Base-by-base conservation (phyloP, 345 rosid genomes). In the Microthlaspi erraticum region DNA sequence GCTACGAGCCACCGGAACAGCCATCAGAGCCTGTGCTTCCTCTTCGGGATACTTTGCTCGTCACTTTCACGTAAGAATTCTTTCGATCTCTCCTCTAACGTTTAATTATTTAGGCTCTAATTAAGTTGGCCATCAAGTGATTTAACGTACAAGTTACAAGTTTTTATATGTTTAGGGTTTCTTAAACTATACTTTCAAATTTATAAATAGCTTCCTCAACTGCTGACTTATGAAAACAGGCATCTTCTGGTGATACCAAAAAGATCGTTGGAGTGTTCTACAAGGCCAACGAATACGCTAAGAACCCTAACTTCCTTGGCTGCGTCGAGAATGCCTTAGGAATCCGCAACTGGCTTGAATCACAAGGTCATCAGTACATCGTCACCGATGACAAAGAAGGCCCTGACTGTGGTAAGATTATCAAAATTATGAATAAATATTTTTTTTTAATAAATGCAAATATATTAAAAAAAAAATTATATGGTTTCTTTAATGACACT, bases 261-360 rank as follows among this genome's bases (percentile, higher is more conserved):
- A 93, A 93, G 84, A 90, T 93, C 26, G 97, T 90, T 49, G 98
- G 98, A 2, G 98, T 93, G 54, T 93, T 93, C 81, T 93, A 93
- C 87, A 93, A 93, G 83, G 98, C 86, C 66, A 81, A 88, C 31
- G 92, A 90, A 71, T 88, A 87, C 54, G 93, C 88, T 8, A 76
- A 54, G 83, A 89, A 91, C 59, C 97, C 97, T 14, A 86, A 91
- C 64, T 88, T 93, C 70, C 72, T 91, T 39, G 94, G 97, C 31
- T 86, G 89, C 18, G 88, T 80, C 18, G 98, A 93, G 80, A 71
- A 85, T 67, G 93, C 86, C 3, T 77, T 89, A 66, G 98, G 97
- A 66, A 81, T 93, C 20, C 87, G 90, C 5, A 73, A 74, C 17
- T 93, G 93, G 97, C 83, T 93, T 2, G 88, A 89, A 71, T 89